These are phyloP conservation scores for Xylaria curta DNA, from an alignment of 495 filamentous ascomycete genomes.

Conservation along the genomic window DNA sequence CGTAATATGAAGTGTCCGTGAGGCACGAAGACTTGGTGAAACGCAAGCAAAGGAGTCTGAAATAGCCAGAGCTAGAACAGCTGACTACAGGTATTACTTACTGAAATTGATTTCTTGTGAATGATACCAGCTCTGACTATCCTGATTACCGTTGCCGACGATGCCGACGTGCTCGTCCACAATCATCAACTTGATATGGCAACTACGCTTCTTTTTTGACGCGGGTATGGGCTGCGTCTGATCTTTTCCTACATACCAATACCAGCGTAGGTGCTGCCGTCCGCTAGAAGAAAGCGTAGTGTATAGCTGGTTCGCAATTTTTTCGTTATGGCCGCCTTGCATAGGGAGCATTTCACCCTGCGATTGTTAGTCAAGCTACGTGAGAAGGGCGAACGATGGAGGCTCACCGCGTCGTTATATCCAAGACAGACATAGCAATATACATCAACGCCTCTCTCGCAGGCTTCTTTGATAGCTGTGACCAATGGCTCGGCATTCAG, in stretches of 20 bases:
- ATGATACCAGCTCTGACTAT: slow-evolving; percentile 83
- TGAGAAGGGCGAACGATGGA: neutral
- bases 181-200: slow-evolving; percentile 79
- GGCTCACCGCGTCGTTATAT: slow-evolving; percentile 70
- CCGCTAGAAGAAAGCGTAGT: slow-evolving; percentile 54
- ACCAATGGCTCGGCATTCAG: slow-evolving; percentile 67
- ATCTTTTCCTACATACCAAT: slow-evolving; percentile 76
- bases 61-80: neutral
- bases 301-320: slow-evolving; percentile 65
- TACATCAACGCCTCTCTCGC: slow-evolving; percentile 69
- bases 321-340: slow-evolving; percentile 80
- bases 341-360: slow-evolving; percentile 74
- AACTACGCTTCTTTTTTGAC: slow-evolving; percentile 65
- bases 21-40: neutral
- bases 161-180: slow-evolving; percentile 71
- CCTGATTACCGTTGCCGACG: slow-evolving; percentile 78
- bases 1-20: neutral
- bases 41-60: neutral
- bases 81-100: neutral
- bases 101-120: slow-evolving; percentile 71
- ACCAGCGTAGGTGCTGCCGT: slow-evolving; percentile 58
- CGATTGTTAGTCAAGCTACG: neutral
- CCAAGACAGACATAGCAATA: slow-evolving; percentile 75
- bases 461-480: slow-evolving; percentile 55
- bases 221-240: slow-evolving; percentile 69